Base-by-base conservation (phyloP, 805 yeast genomes). In the Blastobotrys peoriensis region DNA sequence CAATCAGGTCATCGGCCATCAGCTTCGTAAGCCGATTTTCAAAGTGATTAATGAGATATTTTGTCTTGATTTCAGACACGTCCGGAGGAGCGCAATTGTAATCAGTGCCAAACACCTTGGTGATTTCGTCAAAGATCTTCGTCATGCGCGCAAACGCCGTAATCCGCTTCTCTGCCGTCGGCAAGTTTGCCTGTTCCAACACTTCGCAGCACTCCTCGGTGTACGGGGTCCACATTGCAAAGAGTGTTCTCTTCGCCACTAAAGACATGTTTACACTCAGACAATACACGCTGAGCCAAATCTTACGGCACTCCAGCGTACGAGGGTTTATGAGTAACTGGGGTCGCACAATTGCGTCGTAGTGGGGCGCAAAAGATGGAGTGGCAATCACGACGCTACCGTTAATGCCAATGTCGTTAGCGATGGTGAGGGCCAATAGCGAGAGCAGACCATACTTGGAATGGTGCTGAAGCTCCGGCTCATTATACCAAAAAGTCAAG, bases 381-480 rank as follows among this genome's bases (percentile, higher is more conserved):
- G 45, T 33, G 17, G 33, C 37, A 17, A 45, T 44, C 3, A 45
- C 47, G 42, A 77, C 71, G 37, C 76, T 58, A 21, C 82, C 76
- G 19, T 78, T 76, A 3, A 87, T 70, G 0, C 95, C 95, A 43
- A 88, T 64, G 60, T 88, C 96, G 54, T 78, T 82, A 1, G 84
- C 73, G 62, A 88, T 68, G 3, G 83, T 70, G 10, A 81, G 76
- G 42, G 88, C 78, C 18, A 86, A 66, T 10, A 76, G 68, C 44
- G 78, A 76, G 50, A 86, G 71, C 42, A 86, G 67, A 58, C 85
- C 93, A 51, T 81, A 80, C 39, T 94, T 75, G 46, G 94, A 76
- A 54, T 83, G 84, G 51, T 80, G 84, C 52, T 85, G 84, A 53
- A 85, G 68, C 61, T 86, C 96, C 0, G 95, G 85, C 3, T 86